Evolutionary conservation across 306 rosid species (phyloP).

Genomic region (Dalbergia cochinchinensis): DNA sequence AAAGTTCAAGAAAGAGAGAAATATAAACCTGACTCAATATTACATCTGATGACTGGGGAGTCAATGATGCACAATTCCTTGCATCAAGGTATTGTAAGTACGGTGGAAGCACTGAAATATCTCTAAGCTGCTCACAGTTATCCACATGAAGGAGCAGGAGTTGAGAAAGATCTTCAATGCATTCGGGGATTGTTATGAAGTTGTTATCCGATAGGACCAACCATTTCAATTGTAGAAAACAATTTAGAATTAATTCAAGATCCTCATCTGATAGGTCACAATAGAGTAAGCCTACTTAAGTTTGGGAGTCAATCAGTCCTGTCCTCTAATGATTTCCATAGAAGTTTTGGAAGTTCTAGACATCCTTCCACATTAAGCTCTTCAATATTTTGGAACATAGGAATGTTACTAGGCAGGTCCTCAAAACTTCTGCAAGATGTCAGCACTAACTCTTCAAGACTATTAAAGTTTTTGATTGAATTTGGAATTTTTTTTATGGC

Average conservation of each 20-base stretch:
- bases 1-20: background rate
- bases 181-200: constrained; percentile 40
- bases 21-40: constrained; percentile 37
- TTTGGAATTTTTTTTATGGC: constrained; percentile 36
- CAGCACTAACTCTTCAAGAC: constrained; percentile 38
- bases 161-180: constrained; percentile 42
- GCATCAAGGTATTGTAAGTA: constrained; percentile 41
- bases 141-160: constrained; percentile 39
- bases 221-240: constrained; percentile 36
- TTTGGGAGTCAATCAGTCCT: constrained; percentile 24
- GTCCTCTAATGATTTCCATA: constrained; percentile 25
- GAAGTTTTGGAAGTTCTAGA: constrained; percentile 32
- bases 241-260: constrained; percentile 36
- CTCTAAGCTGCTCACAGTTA: constrained; percentile 38
- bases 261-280: constrained; percentile 44
- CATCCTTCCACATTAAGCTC: constrained; percentile 31
- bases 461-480: constrained; percentile 36
- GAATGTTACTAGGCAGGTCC: constrained; percentile 35
- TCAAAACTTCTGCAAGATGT: constrained; percentile 37
- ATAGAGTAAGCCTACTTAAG: constrained; percentile 27
- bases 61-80: constrained; percentile 35
- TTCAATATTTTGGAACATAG: constrained; percentile 36
- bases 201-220: constrained; percentile 44
- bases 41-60: constrained; percentile 35
- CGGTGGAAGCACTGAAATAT: constrained; percentile 40